Conservation (phyloP, 2,329 filamentous ascomycete genomes). For the Pseudonectria foliicola region DNA sequence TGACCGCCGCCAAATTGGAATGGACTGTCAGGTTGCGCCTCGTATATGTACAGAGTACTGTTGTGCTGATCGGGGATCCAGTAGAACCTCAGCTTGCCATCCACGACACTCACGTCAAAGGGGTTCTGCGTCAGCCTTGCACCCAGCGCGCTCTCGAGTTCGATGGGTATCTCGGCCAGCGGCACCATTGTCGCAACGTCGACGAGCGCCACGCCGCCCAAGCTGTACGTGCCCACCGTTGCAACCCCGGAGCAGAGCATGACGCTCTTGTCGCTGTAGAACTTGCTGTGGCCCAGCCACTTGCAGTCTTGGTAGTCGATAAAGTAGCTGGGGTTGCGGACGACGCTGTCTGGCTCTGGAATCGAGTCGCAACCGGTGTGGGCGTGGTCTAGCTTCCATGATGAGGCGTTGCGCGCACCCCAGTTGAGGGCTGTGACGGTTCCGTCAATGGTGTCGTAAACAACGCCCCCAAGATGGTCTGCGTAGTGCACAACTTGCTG, state of each 20-base stretch:
- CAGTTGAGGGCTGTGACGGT: constrained; percentile 37
- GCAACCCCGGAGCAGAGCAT: constrained; percentile 43
- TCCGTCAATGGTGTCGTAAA: constrained; percentile 31
- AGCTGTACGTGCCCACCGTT: constrained; percentile 24
- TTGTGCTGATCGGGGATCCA: constrained; percentile 41
- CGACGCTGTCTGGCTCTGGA: constrained; percentile 10
- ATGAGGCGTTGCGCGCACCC: constrained; percentile 35
- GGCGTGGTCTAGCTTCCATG: constrained; percentile 23
- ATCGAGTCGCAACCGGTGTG: constrained; percentile 12
- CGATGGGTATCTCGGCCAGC: constrained; percentile 38
- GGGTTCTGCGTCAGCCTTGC: constrained; percentile 40
- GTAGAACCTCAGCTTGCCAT: constrained; percentile 38
- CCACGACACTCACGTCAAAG: constrained; percentile 36
- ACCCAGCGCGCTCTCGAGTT: constrained; percentile 32
- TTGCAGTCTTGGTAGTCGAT: constrained; percentile 47
- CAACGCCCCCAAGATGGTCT: constrained; percentile 41
- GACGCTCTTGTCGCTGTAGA: constrained; percentile 30
- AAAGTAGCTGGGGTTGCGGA: constrained; percentile 35
- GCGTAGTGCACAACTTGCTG: constrained; percentile 27
- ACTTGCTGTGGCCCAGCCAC: constrained; percentile 34
- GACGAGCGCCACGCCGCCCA: constrained; percentile 42
- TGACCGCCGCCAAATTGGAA: constrained; percentile 14
- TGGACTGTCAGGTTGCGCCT: constrained; percentile 25
- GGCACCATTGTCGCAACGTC: constrained; percentile 38
- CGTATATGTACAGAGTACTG: constrained; percentile 40